phyloP scores from a whole-genome alignment of 768 basidiomycete species.

The Pleurotus sapidus region DNA sequence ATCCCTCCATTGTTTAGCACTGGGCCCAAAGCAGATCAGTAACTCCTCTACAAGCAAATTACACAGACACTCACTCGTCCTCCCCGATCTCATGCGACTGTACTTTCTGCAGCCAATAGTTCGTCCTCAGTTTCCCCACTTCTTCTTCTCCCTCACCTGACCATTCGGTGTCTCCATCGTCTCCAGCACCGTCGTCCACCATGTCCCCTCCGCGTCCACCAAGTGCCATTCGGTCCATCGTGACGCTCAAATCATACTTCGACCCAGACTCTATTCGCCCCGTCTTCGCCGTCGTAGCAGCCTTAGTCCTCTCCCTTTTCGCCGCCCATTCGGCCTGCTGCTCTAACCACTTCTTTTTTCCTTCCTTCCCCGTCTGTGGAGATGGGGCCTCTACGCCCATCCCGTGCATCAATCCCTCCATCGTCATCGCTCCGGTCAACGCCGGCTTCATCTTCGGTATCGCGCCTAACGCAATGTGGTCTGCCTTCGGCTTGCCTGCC shows the following conservation, averaged over 20 bases:
- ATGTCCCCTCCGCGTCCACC: conserved; percentile 48
- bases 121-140: conserved; percentile 27
- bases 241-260: conserved; percentile 55
- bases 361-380: neutral
- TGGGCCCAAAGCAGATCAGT: conserved; percentile 17
- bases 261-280: conserved; percentile 42
- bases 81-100: conserved; percentile 43
- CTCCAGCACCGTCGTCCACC: conserved; percentile 6
- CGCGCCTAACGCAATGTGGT: conserved; percentile 32
- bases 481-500: neutral
- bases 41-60: conserved; percentile 3
- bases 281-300: neutral
- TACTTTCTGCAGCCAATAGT: conserved; percentile 72
- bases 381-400: conserved; percentile 13
- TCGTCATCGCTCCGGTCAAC: conserved; percentile 48
- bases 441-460: conserved; percentile 52
- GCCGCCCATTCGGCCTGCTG: conserved; percentile 4
- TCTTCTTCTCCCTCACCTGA: neutral
- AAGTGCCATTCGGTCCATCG: conserved; percentile 67
- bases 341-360: neutral
- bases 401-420: conserved; percentile 31
- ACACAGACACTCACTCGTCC: conserved; percentile 44
- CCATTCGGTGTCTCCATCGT: neutral
- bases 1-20: conserved; percentile 38
- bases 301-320: conserved; percentile 1